Conservation (phyloP, 495 filamentous ascomycete genomes). For the Neurospora terricola region DNA sequence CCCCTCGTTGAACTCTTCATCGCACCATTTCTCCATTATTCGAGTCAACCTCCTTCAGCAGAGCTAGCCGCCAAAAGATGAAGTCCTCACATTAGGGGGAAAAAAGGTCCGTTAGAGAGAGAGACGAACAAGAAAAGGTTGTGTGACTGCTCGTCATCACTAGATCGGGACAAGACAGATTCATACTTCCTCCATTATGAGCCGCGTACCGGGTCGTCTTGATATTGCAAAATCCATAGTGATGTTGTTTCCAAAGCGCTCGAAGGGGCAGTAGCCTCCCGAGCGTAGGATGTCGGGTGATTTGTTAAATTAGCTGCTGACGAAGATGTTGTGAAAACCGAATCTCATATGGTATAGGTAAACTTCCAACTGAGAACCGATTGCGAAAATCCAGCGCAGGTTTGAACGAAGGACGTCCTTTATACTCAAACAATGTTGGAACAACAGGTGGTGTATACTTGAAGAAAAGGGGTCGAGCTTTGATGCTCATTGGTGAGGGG, state of each 20-base stretch:
- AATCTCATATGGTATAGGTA: conserved; percentile 24
- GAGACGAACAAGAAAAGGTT: conserved; percentile 10
- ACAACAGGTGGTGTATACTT: conserved; percentile 9
- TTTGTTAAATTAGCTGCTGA: conserved; percentile 41
- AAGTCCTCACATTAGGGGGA: conserved; percentile 17
- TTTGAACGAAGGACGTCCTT: conserved; percentile 16
- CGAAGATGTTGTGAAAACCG: conserved; percentile 42
- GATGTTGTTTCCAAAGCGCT: conserved; percentile 52
- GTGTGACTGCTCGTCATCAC: conserved; percentile 14
- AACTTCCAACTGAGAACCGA: conserved; percentile 22
- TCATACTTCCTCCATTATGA: conserved; percentile 11
- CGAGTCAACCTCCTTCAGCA: background rate
- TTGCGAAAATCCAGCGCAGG: conserved; percentile 16
- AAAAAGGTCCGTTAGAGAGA: conserved; percentile 10
- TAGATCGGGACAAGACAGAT: conserved; percentile 24
- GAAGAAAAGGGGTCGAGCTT: background rate
- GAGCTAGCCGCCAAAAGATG: conserved; percentile 7
- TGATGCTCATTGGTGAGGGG: conserved; percentile 4
- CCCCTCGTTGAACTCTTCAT: background rate
- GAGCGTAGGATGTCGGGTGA: conserved; percentile 50
- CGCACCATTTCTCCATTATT: background rate
- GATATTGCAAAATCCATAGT: conserved; percentile 49
- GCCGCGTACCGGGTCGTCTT: conserved; percentile 12
- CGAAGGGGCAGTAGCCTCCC: conserved; percentile 39
- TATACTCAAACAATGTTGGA: conserved; percentile 8